These are phyloP conservation scores for Hypholoma fasciculare DNA, from an alignment of 768 basidiomycete genomes.

Conservation along the genomic window DNA sequence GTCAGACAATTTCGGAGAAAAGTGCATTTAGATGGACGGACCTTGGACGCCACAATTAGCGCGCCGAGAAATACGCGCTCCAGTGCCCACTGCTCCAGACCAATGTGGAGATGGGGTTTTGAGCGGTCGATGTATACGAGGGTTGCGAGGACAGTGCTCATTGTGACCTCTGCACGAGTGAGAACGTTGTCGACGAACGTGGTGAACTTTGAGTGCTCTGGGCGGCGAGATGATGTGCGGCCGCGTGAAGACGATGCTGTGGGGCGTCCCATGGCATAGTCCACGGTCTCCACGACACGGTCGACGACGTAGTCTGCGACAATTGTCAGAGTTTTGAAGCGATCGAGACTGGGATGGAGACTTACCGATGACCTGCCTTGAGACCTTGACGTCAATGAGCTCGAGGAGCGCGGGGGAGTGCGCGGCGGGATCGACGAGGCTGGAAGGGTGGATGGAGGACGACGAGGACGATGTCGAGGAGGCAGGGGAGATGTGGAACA, in stretches of 20 bases:
- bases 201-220: constrained; percentile 58
- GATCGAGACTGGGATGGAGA: constrained; percentile 12
- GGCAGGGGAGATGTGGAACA: constrained; percentile 17
- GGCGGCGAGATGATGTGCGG: constrained; percentile 43
- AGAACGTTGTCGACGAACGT: constrained; percentile 70
- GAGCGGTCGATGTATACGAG: constrained; percentile 80
- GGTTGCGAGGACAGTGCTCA: constrained; percentile 65
- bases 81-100: constrained; percentile 81
- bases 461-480: constrained; percentile 28
- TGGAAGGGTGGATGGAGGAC: constrained; percentile 41
- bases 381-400: constrained; percentile 66
- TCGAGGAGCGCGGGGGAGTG: constrained; percentile 70
- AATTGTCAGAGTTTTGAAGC: constrained; percentile 6
- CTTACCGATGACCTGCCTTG: constrained; percentile 64
- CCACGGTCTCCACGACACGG: constrained; percentile 68
- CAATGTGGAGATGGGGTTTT: constrained; percentile 78
- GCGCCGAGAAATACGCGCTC: constrained; percentile 91
- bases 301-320: constrained; percentile 68
- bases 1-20: constrained; percentile 9
- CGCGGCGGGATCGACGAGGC: constrained; percentile 60
- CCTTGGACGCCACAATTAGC: constrained; percentile 86
- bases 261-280: constrained; percentile 72
- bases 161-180: constrained; percentile 70
- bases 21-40: constrained; percentile 28
- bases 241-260: constrained; percentile 52